phyloP scores from a whole-genome alignment of 73 alveolate genomes.

The Stentor coeruleus region DNA sequence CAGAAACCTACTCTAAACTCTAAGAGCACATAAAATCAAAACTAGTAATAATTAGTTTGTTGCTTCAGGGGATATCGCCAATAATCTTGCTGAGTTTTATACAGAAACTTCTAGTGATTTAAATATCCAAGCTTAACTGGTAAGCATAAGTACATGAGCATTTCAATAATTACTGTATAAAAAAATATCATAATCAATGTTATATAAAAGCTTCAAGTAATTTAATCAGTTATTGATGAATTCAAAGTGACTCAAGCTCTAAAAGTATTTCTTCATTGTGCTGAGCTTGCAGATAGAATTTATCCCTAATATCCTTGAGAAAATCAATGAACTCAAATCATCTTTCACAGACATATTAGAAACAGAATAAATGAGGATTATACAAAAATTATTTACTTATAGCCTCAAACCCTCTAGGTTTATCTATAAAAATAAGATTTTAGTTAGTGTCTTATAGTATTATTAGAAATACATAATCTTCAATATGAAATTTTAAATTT shows the following conservation, averaged over 20 bases:
- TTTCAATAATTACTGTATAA: too few species aligned
- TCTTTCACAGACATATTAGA: background rate
- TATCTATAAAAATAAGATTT: slow-evolving; percentile 84
- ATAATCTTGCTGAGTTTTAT: too few species aligned
- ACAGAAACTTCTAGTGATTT: too few species aligned
- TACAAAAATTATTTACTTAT: background rate
- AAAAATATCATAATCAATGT: too few species aligned
- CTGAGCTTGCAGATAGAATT: background rate
- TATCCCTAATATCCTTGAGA: background rate
- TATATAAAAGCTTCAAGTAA: too few species aligned
- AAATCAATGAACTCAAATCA: background rate
- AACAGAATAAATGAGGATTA: background rate
- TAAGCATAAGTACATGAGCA: too few species aligned
- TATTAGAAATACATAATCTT: slow-evolving; percentile 28
- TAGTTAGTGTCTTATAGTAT: slow-evolving; percentile 53
- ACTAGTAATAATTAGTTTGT: too few species aligned
- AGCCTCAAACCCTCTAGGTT: slow-evolving; percentile 48
- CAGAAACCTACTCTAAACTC: too few species aligned
- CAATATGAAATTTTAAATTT: slow-evolving; percentile 62
- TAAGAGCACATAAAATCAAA: too few species aligned
- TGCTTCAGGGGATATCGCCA: too few species aligned
- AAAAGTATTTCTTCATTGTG: background rate
- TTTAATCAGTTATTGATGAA: too few species aligned
- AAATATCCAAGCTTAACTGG: too few species aligned
- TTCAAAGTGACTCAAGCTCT: slow-evolving; percentile 17